Evolutionary conservation across 2,329 filamentous ascomycete genomes (phyloP), one percentile per base, ranked within the genome.

Genomic region (Cadophora sp.): DNA sequence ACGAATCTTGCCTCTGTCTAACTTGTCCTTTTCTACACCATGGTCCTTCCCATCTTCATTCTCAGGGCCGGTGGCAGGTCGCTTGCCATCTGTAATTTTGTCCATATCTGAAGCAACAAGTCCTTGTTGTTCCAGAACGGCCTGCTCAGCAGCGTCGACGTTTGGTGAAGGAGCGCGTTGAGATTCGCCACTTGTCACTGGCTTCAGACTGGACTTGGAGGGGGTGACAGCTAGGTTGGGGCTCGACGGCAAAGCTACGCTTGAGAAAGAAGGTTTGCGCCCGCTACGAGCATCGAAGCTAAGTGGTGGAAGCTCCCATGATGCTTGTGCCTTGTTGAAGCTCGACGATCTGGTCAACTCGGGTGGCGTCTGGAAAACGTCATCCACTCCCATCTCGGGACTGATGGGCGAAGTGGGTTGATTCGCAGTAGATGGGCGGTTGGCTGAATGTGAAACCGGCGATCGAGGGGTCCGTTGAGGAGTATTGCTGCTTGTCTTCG

Each of bases 101-200:
- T 64, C 56, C 31, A 59, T 26, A 62, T 79, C 79, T 29, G 78
- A 73, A 50, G 87, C 85, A 27, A 92, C 79, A 26, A 93, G 81
- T 0, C 91, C 91, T 7, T 89, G 84, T 77, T 93, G 88, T 71
- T 89, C 86, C 31, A 93, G 80, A 5, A 93, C 81, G 50, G 89
- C 87, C 68, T 88, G 86, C 76, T 94, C 92, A 9, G 85, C 85
- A 4, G 89, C 89, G 75, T 92, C 91, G 43, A 75, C 67, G 22
- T 73, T 73, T 12, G 75, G 71, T 14, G 71, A 77, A 68, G 64
- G 71, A 51, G 65, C 73, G 12, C 79, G 77, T n/a, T 76, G 76
- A 1, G 75, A 70, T 22, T 78, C 75, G 46, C 24, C 46, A 77
- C 78, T 4, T 12, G 69, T 19, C 29, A 80, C 77, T 4, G 79